phyloP scores from a whole-genome alignment of 805 yeast species.

The Kockiozyma suomiensis region DNA sequence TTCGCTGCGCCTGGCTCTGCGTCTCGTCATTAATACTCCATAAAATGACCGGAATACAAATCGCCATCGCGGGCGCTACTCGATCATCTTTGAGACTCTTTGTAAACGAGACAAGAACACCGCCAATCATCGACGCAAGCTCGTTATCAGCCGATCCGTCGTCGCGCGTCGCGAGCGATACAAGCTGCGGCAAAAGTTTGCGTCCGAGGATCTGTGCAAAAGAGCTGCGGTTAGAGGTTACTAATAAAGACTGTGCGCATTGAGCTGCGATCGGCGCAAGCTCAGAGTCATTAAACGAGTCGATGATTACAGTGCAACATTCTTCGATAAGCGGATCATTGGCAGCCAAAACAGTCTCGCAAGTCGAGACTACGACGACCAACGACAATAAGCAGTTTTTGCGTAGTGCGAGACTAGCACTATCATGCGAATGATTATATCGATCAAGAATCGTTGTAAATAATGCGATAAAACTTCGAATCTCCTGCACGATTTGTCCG shows the following conservation, averaged over 20 bases:
- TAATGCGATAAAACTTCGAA: constrained; percentile 33
- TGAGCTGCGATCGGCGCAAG: constrained; percentile 54
- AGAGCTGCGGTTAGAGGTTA: constrained; percentile 41
- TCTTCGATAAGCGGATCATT: constrained; percentile 45
- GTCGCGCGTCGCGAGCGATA: constrained; percentile 42
- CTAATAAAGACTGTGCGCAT: constrained; percentile 61
- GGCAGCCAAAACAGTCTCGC: constrained; percentile 43
- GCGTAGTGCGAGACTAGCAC: constrained; percentile 33
- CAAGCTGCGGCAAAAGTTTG: constrained; percentile 51
- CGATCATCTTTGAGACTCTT: constrained; percentile 45
- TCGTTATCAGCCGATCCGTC: constrained; percentile 28
- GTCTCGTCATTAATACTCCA: constrained; percentile 23
- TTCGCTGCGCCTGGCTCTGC: constrained; percentile 17
- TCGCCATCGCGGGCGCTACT: constrained; percentile 39
- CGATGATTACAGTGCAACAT: constrained; percentile 42
- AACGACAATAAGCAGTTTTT: constrained; percentile 49
- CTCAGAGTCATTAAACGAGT: constrained; percentile 45
- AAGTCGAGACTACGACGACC: constrained; percentile 49
- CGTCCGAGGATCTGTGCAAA: constrained; percentile 48
- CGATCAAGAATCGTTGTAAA: constrained; percentile 24
- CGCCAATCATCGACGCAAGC: constrained; percentile 47
- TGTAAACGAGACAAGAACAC: constrained; percentile 52
- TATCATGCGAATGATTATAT: constrained; percentile 16
- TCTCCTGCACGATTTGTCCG: constrained; percentile 26
- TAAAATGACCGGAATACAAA: constrained; percentile 37